A percentile compares a stretch with the other conserved stretches of the same genome.
These are phyloP conservation scores for Colletotrichum acutatum DNA, from an alignment of 2,329 filamentous ascomycete species.

Conservation along the genomic window DNA sequence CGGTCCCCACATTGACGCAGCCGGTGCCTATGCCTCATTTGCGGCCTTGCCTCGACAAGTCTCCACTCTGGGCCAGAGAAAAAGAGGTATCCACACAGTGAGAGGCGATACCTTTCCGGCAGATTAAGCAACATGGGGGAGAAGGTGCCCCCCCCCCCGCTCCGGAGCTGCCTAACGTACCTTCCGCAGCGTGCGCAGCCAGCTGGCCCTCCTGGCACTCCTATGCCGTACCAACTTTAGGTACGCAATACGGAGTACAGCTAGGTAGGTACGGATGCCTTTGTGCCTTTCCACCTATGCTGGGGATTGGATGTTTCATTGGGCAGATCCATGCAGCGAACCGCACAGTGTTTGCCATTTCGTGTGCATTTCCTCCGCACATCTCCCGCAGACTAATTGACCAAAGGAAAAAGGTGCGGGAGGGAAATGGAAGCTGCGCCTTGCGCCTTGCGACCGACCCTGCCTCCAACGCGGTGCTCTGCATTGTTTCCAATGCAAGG, in stretches of 20 bases:
- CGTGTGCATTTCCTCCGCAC: neutral
- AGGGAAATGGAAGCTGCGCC: neutral
- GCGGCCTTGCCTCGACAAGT: neutral
- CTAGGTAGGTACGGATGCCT: no score
- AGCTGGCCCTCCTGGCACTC: neutral
- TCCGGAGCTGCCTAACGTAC: slow-evolving; percentile 1
- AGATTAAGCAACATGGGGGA: slow-evolving; percentile 25
- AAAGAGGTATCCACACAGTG: slow-evolving; percentile 23
- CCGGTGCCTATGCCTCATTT: neutral
- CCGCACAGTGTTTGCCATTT: slow-evolving; percentile 28
- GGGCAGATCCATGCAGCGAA: slow-evolving; percentile 9
- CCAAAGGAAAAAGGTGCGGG: neutral
- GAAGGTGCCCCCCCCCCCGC: neutral
- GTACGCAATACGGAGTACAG: no score
- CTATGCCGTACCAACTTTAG: no score
- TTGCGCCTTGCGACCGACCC: neutral
- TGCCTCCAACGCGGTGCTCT: slow-evolving; percentile 14
- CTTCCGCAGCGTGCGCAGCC: slow-evolving; percentile 6
- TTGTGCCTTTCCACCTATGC: no score
- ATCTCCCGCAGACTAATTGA: neutral
- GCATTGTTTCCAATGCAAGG: slow-evolving; percentile 9
- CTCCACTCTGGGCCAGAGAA: neutral
- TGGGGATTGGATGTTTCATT: slow-evolving; percentile 24
- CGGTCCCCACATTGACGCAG: neutral
- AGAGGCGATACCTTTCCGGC: neutral